Evolutionary conservation across 2,329 filamentous ascomycete genomes (phyloP).

Genomic region (Sclerotinia nivalis): DNA sequence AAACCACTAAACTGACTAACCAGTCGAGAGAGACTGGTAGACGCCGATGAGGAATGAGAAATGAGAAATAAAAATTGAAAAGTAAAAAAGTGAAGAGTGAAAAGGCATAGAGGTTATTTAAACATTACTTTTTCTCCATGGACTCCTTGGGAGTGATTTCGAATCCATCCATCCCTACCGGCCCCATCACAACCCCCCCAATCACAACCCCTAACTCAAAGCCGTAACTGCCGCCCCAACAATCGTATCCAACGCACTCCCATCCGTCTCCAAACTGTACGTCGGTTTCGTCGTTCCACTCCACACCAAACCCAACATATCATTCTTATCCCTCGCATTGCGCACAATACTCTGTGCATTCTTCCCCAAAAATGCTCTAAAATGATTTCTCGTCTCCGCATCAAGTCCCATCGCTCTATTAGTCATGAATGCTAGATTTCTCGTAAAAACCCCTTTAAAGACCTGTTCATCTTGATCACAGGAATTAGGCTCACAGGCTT

Average conservation of each 20-base stretch:
- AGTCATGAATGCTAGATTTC: constrained; percentile 63
- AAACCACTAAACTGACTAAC: no score
- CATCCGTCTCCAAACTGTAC: constrained; percentile 17
- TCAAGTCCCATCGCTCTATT: constrained; percentile 30
- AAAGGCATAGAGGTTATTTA: not conserved
- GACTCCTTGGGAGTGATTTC: not conserved
- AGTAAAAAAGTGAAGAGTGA: not conserved
- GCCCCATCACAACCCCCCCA: not conserved
- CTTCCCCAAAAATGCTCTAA: not conserved
- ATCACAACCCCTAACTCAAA: not conserved
- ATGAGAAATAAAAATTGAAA: not conserved
- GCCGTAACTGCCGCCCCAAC: constrained; percentile 13
- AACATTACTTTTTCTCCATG: not conserved
- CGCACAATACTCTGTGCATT: constrained; percentile 17
- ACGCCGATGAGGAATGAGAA: not conserved
- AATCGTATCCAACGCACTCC: constrained; percentile 22
- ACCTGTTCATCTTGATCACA: constrained; percentile 53
- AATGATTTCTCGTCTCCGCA: not conserved
- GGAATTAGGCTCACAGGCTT: constrained; percentile 51
- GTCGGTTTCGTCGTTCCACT: not conserved
- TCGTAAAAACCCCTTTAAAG: constrained; percentile 72
- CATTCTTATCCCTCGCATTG: not conserved
- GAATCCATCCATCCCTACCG: not conserved
- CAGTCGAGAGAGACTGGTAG: no score
- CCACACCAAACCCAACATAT: constrained; percentile 23